Conservation (phyloP, 192 early-diverging fungal genomes). For the Coemansia sp. region DNA sequence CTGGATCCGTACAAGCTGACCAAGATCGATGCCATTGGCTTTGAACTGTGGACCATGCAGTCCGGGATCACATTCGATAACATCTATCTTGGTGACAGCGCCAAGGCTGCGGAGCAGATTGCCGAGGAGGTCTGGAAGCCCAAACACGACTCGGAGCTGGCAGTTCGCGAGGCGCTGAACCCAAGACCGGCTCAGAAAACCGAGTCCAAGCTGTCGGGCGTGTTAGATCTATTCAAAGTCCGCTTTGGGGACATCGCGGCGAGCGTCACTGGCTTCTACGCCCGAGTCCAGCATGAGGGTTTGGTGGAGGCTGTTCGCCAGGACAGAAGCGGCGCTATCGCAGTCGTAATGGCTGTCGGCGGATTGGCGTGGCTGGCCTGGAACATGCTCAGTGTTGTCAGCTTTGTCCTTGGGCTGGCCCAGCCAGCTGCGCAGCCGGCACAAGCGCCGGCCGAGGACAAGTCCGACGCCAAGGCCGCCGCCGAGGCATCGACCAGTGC, state of each 20-base stretch:
- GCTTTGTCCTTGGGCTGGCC: constrained; percentile 7
- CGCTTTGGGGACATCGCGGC: constrained; percentile 27
- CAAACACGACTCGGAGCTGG: constrained; percentile 68
- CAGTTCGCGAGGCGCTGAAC: constrained; percentile 23
- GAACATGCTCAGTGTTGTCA: constrained; percentile 20
- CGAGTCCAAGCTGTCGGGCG: constrained; percentile 6
- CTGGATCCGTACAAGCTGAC: constrained; percentile 69
- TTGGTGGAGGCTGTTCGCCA: constrained; percentile 22
- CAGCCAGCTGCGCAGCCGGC: constrained; percentile 3
- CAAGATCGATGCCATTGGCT: constrained; percentile 77
- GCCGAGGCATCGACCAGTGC: constrained; percentile 5
- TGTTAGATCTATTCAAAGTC: constrained; percentile 22
- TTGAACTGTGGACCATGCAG: constrained; percentile 95
- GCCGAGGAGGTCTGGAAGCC: constrained; percentile 73
- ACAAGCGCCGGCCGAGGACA: background rate
- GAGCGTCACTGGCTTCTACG: constrained; percentile 27
- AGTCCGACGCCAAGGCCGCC: background rate
- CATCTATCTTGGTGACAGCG: constrained; percentile 79
- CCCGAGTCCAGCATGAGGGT: constrained; percentile 5
- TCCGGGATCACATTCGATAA: constrained; percentile 85
- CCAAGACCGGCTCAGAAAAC: constrained; percentile 20
- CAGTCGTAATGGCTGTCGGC: constrained; percentile 16
- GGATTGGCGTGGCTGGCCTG: constrained; percentile 39
- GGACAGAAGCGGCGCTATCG: constrained; percentile 32
- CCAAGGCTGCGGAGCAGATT: constrained; percentile 62